These are phyloP conservation scores for Phytophthora litchii DNA, from an alignment of 352 stramenopile species.

Conservation along the genomic window DNA sequence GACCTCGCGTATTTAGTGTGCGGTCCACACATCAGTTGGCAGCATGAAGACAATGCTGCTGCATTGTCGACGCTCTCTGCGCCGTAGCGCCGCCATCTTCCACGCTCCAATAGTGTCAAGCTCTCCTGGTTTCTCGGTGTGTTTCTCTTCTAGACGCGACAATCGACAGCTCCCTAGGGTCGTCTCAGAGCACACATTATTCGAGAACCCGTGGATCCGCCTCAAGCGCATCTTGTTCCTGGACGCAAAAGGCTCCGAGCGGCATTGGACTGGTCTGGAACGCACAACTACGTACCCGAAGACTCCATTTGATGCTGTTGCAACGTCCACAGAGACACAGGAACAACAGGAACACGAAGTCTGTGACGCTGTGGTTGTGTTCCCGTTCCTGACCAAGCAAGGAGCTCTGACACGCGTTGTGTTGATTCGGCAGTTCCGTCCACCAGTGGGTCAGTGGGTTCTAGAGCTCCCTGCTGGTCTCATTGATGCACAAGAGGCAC, in stretches of 20 bases:
- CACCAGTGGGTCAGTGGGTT: conserved; percentile 82
- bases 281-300: conserved; percentile 69
- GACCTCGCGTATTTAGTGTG: conserved; percentile 21
- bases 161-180: conserved; percentile 45
- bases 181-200: conserved; percentile 58
- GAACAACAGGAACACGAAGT: conserved; percentile 25
- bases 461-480: conserved; percentile 92
- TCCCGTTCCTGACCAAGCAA: conserved; percentile 64
- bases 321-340: not conserved
- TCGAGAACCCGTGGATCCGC: conserved; percentile 67
- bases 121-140: conserved; percentile 1
- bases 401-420: conserved; percentile 51
- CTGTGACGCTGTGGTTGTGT: conserved; percentile 78
- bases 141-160: conserved; percentile 19
- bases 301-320: not conserved
- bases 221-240: conserved; percentile 76
- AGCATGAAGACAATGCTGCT: conserved; percentile 5
- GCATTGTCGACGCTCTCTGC: conserved; percentile 17
- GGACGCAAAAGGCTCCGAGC: conserved; percentile 50
- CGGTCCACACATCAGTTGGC: conserved; percentile 23
- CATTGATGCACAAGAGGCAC: conserved; percentile 86
- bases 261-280: conserved; percentile 69
- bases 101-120: not conserved
- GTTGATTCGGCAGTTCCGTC: conserved; percentile 92
- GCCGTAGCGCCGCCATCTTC: conserved; percentile 3